Base-by-base conservation (phyloP, 169 alveolate genomes). In the Plasmodium vivax region DNA sequence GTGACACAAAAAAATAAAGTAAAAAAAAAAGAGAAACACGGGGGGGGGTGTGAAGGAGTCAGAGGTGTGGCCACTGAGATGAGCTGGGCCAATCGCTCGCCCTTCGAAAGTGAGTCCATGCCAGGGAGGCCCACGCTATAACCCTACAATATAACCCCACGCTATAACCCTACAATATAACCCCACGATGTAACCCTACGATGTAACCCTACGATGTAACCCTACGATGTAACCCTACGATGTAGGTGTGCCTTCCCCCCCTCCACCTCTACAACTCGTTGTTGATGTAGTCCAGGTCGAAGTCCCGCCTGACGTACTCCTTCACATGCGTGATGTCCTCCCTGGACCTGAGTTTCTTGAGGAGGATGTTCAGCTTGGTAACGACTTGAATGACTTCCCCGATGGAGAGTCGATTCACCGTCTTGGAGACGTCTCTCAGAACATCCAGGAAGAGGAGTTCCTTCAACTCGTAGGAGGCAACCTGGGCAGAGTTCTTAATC, bases 331-430 rank as follows among this genome's bases (percentile, higher is more conserved):
- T 30, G 16, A 85, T 85, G 34, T 75, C 93, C 30, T 85, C 93
- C 62, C 93, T 85, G 36, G 93, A 85, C 41, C 93, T 85, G 30
- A 85, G 84, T 85, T 85, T 85, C 80, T 85, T 85, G 12, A 85
- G 85, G 4, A 85, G 16, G 3, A 85, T 85, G 30, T 85, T 85
- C 62, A 85, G 43, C 32, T 75, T 85, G 23, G 85, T 85, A 75
- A 85, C 93, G 8, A 85, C 14, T 14, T 23, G 79, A 16, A 85
- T 43, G 5, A 85, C 87, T 54, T 85, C 72, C 34, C 30, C 68
- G 5, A 85, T 85, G 19, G 93, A 85, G 16, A 75, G 14, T 3
- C 8, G 10, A 51, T 77, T 85, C 0, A 85, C 68, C 58, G 56
- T 47, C 56, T 85, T 85, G 14, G 93, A 85, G 51, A 85, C 71